Evolutionary conservation across 2,329 filamentous ascomycete species (phyloP).

Genomic region (Kalmusia sp.): DNA sequence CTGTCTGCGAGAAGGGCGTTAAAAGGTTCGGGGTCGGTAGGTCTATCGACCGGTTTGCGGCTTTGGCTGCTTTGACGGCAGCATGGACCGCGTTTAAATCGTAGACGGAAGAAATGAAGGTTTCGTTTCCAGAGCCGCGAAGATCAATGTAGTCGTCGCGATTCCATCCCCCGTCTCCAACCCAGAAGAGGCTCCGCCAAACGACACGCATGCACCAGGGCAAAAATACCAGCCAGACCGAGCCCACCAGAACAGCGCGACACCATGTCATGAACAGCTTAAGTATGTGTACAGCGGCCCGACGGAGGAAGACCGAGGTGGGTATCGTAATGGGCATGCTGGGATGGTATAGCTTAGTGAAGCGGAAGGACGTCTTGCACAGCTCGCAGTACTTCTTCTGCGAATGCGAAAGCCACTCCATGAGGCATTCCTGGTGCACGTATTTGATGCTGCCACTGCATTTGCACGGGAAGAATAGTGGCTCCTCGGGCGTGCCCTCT

Average conservation of each 20-base stretch:
- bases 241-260: conserved; percentile 77
- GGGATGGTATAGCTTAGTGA: conserved; percentile 96
- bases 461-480: conserved; percentile 97
- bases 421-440: conserved; percentile 96
- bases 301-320: conserved; percentile 78
- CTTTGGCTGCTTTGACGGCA: conserved; percentile 25
- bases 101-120: conserved; percentile 8
- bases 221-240: conserved; percentile 87
- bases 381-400: conserved; percentile 99
- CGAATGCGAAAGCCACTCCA: conserved; percentile 98
- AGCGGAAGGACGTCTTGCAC: conserved; percentile 97
- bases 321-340: conserved; percentile 90
- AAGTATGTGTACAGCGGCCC: conserved; percentile 75
- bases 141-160: conserved; percentile 45
- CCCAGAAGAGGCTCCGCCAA: conserved; percentile 95
- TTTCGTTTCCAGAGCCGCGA: not conserved
- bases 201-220: conserved; percentile 90
- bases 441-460: conserved; percentile 99
- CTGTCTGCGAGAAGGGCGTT: conserved; percentile 48
- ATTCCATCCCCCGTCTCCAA: conserved; percentile 79
- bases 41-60: conserved; percentile 25
- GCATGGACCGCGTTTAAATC: conserved; percentile 29
- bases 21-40: conserved; percentile 38
- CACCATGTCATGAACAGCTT: conserved; percentile 79
- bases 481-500: conserved; percentile 81